Evolutionary conservation across 352 stramenopile genomes (phyloP), one percentile per base, ranked within the genome.

Genomic region (Globisporangium mamillatum): DNA sequence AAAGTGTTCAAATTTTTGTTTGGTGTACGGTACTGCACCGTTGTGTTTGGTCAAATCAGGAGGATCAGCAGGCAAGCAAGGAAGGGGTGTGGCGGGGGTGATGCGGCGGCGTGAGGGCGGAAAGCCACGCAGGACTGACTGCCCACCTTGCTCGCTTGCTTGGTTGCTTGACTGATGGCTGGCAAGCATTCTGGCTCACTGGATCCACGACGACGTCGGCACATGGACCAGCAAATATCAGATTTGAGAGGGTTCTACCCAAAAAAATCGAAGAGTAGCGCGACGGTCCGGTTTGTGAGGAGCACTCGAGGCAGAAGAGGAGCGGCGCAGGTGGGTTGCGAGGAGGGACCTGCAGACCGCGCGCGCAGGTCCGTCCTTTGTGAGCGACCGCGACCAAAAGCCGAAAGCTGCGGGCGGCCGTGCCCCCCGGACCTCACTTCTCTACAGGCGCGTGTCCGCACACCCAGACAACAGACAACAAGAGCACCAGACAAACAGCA

Each of bases 241-340:
- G 59, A 36, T 60, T 60, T 38, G 24, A 29, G 9, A 38, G 27
- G 54, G 20, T 46, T 32, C 27, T 63, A 3, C 1, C 14, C 36
- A n/a, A 64, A 55, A 64, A 64, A 27, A 64, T 64, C 59, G 59
- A 64, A 64, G 41, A 64, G 59, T 36, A 64, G 41, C 38, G 58
- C 34, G 5, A 41, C n/a, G 32, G 58, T 64, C 22, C 58, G 57
- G 54, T 29, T n/a, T 5, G 29, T 41, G 32, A 36, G 22, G 20
- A 9, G 29, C 18, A 34, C 20, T 44, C 34, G 34, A 64, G 24
- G 22, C 18, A 24, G 59, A 64, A 38, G 24, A 63, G 58, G 18
- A 20, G 57, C 9, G 20, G 27, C 27, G 55, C 54, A 60, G 36
- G 59, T 64, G 59, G 59, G 59, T 64, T 55, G 41, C 36, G 59